These are phyloP conservation scores for Calonectria hongkongensis DNA, from an alignment of 2,329 filamentous ascomycete species.

Conservation along the genomic window DNA sequence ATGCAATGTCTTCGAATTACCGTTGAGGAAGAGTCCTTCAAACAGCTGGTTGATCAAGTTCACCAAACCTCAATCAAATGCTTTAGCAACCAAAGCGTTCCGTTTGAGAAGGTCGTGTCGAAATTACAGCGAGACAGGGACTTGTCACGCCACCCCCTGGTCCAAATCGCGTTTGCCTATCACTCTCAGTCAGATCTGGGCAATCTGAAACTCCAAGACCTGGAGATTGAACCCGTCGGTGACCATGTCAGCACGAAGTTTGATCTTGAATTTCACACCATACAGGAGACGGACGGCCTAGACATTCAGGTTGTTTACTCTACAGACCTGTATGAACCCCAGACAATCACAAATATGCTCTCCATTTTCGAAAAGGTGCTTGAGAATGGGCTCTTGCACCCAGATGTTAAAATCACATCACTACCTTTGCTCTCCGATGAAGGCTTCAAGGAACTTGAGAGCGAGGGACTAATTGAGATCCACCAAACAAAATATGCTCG, in stretches of 20 bases:
- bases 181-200: background rate
- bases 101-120: background rate
- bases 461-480: background rate
- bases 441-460: background rate
- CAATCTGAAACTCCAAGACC: background rate
- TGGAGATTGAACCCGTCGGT: background rate
- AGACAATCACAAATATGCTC: background rate
- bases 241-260: background rate
- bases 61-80: background rate
- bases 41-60: background rate
- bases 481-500: background rate
- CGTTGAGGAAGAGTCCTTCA: conserved; percentile 31
- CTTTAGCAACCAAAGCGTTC: background rate
- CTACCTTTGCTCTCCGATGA: background rate
- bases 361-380: background rate
- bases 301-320: background rate
- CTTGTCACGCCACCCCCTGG: background rate
- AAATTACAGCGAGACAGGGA: background rate
- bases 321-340: background rate
- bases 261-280: background rate
- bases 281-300: background rate
- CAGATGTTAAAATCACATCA: background rate
- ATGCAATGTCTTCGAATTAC: conserved; percentile 47
- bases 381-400: background rate
- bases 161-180: background rate